These are phyloP conservation scores for Marasmius oreades DNA, from an alignment of 1,284 basidiomycete genomes.

Conservation along the genomic window DNA sequence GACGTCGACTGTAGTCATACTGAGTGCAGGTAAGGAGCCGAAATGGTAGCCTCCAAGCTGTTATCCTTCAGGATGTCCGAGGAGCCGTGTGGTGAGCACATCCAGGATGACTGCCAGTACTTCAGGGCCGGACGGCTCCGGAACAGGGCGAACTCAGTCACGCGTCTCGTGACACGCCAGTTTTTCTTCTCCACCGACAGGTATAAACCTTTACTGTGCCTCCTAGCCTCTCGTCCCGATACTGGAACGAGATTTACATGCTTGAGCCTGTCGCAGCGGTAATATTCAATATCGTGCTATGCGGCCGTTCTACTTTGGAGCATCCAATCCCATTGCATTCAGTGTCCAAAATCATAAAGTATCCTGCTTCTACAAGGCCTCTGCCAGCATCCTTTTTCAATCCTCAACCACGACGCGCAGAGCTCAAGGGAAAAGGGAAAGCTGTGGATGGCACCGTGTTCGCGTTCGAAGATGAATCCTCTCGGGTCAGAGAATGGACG, in stretches of 20 bases:
- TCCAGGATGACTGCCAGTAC: too few species aligned
- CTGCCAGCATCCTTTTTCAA: conserved; percentile 41
- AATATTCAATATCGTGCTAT: conserved; percentile 47
- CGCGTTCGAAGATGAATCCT: conserved; percentile 18
- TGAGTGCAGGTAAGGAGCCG: neutral
- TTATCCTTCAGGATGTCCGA: too few species aligned
- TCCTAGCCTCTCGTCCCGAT: conserved; percentile 28
- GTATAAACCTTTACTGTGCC: too few species aligned
- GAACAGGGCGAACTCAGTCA: too few species aligned
- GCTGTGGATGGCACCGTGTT: conserved; percentile 23
- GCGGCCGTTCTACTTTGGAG: conserved; percentile 33
- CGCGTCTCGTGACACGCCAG: too few species aligned
- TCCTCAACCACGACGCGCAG: conserved; percentile 42
- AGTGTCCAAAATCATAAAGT: conserved; percentile 24
- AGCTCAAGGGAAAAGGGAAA: conserved; percentile 46
- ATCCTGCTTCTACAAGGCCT: neutral
- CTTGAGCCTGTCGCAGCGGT: conserved; percentile 51
- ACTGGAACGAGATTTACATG: conserved; percentile 40
- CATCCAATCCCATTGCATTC: conserved; percentile 23
- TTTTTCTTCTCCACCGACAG: neutral
- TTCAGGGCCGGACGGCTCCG: too few species aligned
- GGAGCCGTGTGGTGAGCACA: too few species aligned
- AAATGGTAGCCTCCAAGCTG: too few species aligned
- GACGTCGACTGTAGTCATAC: conserved; percentile 8
- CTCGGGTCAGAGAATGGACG: conserved; percentile 39